Conservation (phyloP, 2,329 filamentous ascomycete species). For the Aspergillus sergii region DNA sequence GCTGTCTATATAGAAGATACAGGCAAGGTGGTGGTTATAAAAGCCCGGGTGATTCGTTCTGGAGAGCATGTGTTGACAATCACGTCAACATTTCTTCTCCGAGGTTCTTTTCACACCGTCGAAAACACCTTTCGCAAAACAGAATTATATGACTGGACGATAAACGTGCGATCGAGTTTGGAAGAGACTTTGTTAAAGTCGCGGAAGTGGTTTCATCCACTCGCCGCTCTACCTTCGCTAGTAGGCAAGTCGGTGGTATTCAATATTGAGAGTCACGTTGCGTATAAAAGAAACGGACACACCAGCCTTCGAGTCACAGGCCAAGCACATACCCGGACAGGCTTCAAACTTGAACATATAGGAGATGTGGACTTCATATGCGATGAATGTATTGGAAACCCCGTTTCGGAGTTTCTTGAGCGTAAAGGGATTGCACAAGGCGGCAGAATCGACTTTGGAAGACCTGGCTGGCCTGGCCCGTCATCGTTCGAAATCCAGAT, state of each 20-base stretch:
- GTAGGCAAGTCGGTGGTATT: conserved; percentile 16
- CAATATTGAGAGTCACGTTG: conserved; percentile 12
- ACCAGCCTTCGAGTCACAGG: conserved; percentile 15
- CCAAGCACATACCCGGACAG: conserved; percentile 4
- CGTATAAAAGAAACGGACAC: not conserved
- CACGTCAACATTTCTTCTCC: conserved; percentile 19
- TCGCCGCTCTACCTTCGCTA: conserved; percentile 5
- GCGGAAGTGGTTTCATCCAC: conserved; percentile 17
- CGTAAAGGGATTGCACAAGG: conserved; percentile 12
- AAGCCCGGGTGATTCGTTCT: conserved; percentile 14
- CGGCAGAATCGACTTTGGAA: conserved; percentile 5
- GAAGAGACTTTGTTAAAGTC: conserved; percentile 16
- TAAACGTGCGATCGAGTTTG: conserved; percentile 8
- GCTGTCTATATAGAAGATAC: conserved; percentile 15
- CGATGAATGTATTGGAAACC: conserved; percentile 16
- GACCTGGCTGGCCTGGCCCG: conserved; percentile 13
- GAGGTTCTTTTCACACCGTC: not conserved
- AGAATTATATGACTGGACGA: conserved; percentile 9
- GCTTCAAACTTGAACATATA: not conserved
- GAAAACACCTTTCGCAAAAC: conserved; percentile 9
- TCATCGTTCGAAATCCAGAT: conserved; percentile 72
- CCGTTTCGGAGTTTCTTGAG: conserved; percentile 21
- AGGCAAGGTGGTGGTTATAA: conserved; percentile 17
- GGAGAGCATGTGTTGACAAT: conserved; percentile 14
- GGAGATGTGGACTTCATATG: conserved; percentile 13